Evolutionary conservation across 306 rosid genomes (phyloP).

Genomic region (Phaseolus lunatus): DNA sequence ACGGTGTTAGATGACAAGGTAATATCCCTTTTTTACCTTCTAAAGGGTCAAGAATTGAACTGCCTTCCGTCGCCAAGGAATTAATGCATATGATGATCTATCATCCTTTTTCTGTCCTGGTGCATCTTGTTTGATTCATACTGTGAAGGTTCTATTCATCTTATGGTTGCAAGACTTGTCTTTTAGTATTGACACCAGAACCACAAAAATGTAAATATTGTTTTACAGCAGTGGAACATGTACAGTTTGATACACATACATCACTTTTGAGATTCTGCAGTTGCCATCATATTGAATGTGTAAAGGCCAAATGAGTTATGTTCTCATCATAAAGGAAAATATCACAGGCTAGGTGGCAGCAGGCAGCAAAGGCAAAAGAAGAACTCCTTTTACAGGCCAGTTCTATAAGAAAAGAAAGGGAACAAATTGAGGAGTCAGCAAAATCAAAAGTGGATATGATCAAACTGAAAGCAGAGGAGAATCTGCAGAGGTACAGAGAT

Average conservation of each 20-base stretch:
- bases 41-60: slow-evolving; percentile 5
- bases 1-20: slow-evolving; percentile 8
- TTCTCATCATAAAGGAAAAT: slow-evolving; percentile 63
- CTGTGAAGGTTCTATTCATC: slow-evolving; percentile 27
- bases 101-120: slow-evolving; percentile 10
- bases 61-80: not conserved
- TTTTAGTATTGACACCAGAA: slow-evolving; percentile 29
- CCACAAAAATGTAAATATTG: slow-evolving; percentile 26
- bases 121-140: slow-evolving; percentile 17
- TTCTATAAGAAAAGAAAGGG: slow-evolving; percentile 77
- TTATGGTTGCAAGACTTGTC: slow-evolving; percentile 15
- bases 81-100: slow-evolving; percentile 20
- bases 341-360: slow-evolving; percentile 84
- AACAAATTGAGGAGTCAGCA: slow-evolving; percentile 70
- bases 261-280: slow-evolving; percentile 44
- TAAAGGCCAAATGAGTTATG: slow-evolving; percentile 50
- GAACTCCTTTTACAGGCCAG: slow-evolving; percentile 61
- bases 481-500: slow-evolving; percentile 66
- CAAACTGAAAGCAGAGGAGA: slow-evolving; percentile 73
- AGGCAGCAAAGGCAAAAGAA: slow-evolving; percentile 69
- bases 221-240: not conserved
- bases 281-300: slow-evolving; percentile 42
- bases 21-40: slow-evolving; percentile 30
- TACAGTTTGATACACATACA: slow-evolving; percentile 22
- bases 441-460: slow-evolving; percentile 72